Evolutionary conservation across 2,329 filamentous ascomycete genomes (phyloP), one percentile per base, ranked within the genome.

Genomic region (Aspergillus jensenii): DNA sequence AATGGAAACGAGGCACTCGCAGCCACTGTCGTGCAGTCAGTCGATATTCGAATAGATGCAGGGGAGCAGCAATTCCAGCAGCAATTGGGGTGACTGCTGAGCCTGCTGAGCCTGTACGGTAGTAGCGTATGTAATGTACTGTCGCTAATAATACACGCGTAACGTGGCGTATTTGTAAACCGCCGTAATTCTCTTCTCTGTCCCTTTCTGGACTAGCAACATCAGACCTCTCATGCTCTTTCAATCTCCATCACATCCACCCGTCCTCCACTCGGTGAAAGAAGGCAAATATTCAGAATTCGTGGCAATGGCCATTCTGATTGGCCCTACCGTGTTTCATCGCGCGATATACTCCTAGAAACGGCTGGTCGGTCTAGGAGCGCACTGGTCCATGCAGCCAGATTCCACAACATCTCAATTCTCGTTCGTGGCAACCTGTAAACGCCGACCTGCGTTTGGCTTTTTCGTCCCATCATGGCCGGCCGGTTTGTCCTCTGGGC

Each of bases 361-460:
- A 31, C 27, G 3, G 27, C 21, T 37, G 11, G 25, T 23, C 25
- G 21, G 41, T 17, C 27, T 23, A 48, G 25, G 15, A 33, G 41
- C 19, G 41, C 43, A 57, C 49, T 46, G 15, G 37, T 23, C 39
- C 44, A 50, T 58, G 50, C 56, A 58, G 56, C 41, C 50, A 54
- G 56, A 54, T 53, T 50, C 50, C 56, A 54, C 56, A 45, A 39
- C 56, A 55, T 50, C 49, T 25, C 37, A 54, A 45, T 58, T 50
- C 56, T 50, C 31, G 56, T 49, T 50, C 49, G 46, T 54, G 51
- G 45, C 37, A 48, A 50, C 49, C 44, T 45, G 25, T 19, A 43
- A 33, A 48, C 39, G 19, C 44, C 40, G 23, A 44, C 23, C 21
- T 35, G 44, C 19, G 12, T 51, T 55, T 44, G 46, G 25, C 39